Evolutionary conservation across 129 eudicot species (phyloP), one percentile per base, ranked within the genome.

Genomic region (Oenanthe sinensis): DNA sequence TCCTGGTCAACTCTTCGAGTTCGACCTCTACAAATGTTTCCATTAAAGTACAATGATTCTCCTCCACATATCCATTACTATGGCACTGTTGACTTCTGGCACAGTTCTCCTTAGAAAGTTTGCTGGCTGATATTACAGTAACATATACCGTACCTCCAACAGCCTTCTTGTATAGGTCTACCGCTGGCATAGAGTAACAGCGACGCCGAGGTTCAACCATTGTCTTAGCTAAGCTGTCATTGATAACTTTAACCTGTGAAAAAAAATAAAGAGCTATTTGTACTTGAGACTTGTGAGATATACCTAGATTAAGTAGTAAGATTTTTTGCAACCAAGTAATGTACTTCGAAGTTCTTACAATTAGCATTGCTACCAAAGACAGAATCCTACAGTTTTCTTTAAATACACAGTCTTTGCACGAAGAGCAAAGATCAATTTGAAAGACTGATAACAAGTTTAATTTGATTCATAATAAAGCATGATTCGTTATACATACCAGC

Each of bases 191-290:
- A 74, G 93, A 72, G 79, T 83, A 77, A 81, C 97, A 92, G 68
- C 92, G 93, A 28, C 99, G 90, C 36, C 95, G 92, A 77, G 99
- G 99, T 78, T 92, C 99, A 69, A 95, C 99, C 99, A 95, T 95
- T 71, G 92, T 92, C 78, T 95, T 95, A 68, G 62, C 88, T 81
- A 95, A 74, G 22, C 92, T 84, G 52, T 95, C 99, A 30, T 76
- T 86, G 26, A 88, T 81, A 69, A 92, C 71, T 82, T 92, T 95
- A 76, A 90, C 96, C 98, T 95, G 87, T 46, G 50, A 71, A 36
- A 52, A 36, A 45, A 76, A 44, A 69, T 1, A 15, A 33, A 33
- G 26, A 30, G 33, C 0, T 47, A 14, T 44, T 60, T 44, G 58
- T 16, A 63, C 20, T 77, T 60, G 68, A 33, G 42, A 68, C 11